Base-by-base conservation (phyloP, 225 moss, liverwort and hornwort genomes). In the Takakia lepidozioides region DNA sequence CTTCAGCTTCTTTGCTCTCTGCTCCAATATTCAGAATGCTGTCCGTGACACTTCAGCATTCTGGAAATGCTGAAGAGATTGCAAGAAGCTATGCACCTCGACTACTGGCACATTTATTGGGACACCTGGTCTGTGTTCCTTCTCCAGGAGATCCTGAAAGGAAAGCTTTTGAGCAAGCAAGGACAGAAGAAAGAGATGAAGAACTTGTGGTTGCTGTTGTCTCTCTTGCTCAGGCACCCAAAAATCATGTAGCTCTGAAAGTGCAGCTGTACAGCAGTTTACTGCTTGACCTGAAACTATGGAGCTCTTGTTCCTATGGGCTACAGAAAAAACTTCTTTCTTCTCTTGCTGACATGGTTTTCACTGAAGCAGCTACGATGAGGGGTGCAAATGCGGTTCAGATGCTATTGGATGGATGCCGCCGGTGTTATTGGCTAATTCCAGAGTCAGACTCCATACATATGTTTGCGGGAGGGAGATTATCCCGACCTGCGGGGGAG, bases 121-220 rank as follows among this genome's bases (percentile, higher is more conserved):
- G 82, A 38, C 87, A 98, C 74, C 67, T 91, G 22, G 78, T 98
- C n/a, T 73, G 84, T 48, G 78, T 87, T 52, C 82, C 90, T 61
- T 67, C 63, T 51, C 32, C 62, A 16, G 82, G 74, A 66, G 86
- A 78, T 22, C 57, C 64, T 28, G 66, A 56, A 76, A 67, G 60
- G 56, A 74, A 73, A 63, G 61, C 58, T 25, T 50, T 75, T 38
- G 78, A 98, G 54, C 80, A 75, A 50, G 71, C 72, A 60, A 81
- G 73, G 64, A 76, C 84, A 20, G 95, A 98, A 60, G 87, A 87
- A 63, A 81, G 84, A 54, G 87, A 98, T 43, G 95, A 98, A 56
- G 95, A 98, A 52, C 60, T 98, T 51, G 95, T 98, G 58, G 91
- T 87, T 48, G 95, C 91, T 38, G 95, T 98, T 29, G 91, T 98